Evolutionary conservation across 345 rosid genomes (phyloP).

Genomic region (Excoecaria agallocha): DNA sequence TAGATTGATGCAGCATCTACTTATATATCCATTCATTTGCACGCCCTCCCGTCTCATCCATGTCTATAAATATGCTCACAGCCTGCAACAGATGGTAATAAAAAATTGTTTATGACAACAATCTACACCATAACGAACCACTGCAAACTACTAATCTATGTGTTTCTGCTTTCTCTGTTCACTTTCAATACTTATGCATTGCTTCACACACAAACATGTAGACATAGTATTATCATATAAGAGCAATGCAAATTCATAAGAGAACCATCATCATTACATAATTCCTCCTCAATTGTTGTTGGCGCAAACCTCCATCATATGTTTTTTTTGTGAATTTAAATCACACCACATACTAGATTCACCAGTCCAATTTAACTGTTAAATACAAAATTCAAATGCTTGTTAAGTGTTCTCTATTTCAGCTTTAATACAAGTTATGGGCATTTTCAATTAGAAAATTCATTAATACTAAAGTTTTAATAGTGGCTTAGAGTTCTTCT

Average conservation of each 20-base stretch:
- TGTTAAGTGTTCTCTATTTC: not conserved
- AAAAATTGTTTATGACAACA: not conserved
- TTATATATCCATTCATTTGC: constrained; percentile 98
- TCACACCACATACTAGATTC: not conserved
- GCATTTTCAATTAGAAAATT: too few relatives aligned
- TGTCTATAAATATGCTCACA: constrained; percentile 96
- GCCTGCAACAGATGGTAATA: constrained; percentile 51
- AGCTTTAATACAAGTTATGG: not conserved
- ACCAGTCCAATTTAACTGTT: not conserved
- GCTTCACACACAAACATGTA: not conserved
- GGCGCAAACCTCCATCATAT: not conserved
- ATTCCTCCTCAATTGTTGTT: too few relatives aligned
- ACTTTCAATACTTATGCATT: too few relatives aligned
- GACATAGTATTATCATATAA: not conserved
- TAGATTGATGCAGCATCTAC: constrained; percentile 29
- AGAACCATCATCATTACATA: too few relatives aligned
- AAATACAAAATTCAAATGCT: not conserved
- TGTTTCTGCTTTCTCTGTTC: too few relatives aligned
- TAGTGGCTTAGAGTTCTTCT: too few relatives aligned
- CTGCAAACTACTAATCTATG: too few relatives aligned
- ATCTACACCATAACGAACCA: too few relatives aligned
- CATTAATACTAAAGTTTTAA: too few relatives aligned
- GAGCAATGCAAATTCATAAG: not conserved
- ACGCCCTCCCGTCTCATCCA: constrained; percentile 90
- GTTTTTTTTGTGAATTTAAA: not conserved